A percentile compares a stretch with the other conserved stretches of the same genome.
These are phyloP conservation scores for Ambrosia hybrid DNA, from an alignment of 140 eudicot genomes.

Conservation along the genomic window DNA sequence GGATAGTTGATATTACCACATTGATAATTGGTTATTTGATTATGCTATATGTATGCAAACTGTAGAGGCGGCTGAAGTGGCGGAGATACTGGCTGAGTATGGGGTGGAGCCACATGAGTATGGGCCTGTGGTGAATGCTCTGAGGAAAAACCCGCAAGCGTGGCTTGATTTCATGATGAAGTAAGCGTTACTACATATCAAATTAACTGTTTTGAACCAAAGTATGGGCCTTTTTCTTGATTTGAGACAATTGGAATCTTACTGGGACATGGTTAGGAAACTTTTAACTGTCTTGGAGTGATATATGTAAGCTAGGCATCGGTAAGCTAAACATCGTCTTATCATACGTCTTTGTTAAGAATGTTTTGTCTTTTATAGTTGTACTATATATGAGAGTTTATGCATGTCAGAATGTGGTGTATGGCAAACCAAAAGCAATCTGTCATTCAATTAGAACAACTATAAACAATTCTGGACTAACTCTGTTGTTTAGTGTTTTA, in stretches of 20 bases:
- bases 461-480: constrained; percentile 15
- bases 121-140: constrained; percentile 82
- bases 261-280: not conserved
- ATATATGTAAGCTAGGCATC: constrained; percentile 18
- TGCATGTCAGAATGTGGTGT: constrained; percentile 27
- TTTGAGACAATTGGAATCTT: constrained; percentile 20
- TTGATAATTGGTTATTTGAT: constrained; percentile 12
- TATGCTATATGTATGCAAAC: not conserved
- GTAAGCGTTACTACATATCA: constrained; percentile 43
- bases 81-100: constrained; percentile 79
- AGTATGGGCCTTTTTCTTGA: not conserved
- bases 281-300: not conserved
- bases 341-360: constrained; percentile 14
- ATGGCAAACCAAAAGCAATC: constrained; percentile 26
- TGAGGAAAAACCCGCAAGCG: constrained; percentile 86
- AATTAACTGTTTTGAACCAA: constrained; percentile 1
- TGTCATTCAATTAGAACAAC: constrained; percentile 14
- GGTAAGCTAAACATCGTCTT: constrained; percentile 23
- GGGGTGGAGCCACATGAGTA: constrained; percentile 91
- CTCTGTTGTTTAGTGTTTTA: constrained; percentile 8
- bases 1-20: not conserved
- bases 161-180: constrained; percentile 99
- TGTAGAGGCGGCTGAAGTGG: constrained; percentile 97
- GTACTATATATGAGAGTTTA: constrained; percentile 1
- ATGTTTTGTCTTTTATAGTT: constrained; percentile 17